Base-by-base conservation (phyloP, 108 stramenopile genomes). In the Discostella stelligeroides region DNA sequence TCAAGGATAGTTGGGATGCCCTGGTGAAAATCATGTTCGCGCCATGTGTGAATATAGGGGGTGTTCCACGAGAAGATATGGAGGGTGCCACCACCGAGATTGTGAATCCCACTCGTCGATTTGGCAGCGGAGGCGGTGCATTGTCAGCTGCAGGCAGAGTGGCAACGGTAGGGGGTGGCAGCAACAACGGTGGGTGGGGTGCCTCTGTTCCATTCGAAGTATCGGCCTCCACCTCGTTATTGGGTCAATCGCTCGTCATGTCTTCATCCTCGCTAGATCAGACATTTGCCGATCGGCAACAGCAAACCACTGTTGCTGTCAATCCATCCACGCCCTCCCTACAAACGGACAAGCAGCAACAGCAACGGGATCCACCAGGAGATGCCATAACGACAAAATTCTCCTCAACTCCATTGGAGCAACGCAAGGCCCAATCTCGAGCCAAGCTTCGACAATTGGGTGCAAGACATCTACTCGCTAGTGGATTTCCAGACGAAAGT, bases 401-500 rank as follows among this genome's bases (percentile, higher is more conserved):
- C 51, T 1, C 12, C 14, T 14, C 60, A 0, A 27, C 11, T 60
- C 29, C 30, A 12, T 45, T 27, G 30, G 49, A 58, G 34, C 38
- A 20, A 9, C 57, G 57, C 57, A 58, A 72, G 60, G 70, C 64
- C 42, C n/a, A 62, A 12, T 65, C 70, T 11, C 70, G 66, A 8
- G 25, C 64, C 48, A 71, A 72, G 66, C 77, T 79, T 7, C 70
- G 61, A 37, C 70, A 79, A 53, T 65, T 79, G 1, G 77, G 77
- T 13, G 70, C 77, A 0, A 50, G 60, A 60, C 77, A 79, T 27
- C 77, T 72, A 55, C 70, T 79, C 8, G 77, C 77, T 11, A 29
- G 39, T 18, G 77, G 77, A 0, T 37, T 72, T 14, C 53, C 66
- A 21, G 77, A 60, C 13, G 66, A 66, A 18, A 39, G 30, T 14